Evolutionary conservation across 1,139 yeast genomes (phyloP).

Genomic region (Ogataea hybrid): DNA sequence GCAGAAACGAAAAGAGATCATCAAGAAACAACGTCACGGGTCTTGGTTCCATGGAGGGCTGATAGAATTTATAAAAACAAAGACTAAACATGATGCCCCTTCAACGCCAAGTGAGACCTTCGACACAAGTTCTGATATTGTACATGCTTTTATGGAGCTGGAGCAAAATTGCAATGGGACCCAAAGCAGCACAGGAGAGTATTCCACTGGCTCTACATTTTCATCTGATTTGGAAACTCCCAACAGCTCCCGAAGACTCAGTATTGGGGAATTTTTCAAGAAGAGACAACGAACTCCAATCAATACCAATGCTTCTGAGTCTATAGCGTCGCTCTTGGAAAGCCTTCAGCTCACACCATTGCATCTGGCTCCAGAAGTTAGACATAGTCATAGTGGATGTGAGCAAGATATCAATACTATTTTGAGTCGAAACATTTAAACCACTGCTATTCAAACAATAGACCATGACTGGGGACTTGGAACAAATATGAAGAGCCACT

Average conservation of each 20-base stretch:
- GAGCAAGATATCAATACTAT: no score
- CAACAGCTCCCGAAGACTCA: slow-evolving; percentile 1
- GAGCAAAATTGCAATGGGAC: background rate
- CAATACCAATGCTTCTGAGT: background rate
- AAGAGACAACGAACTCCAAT: background rate
- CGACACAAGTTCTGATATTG: background rate
- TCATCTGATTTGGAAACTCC: slow-evolving; percentile 8
- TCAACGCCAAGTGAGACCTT: background rate
- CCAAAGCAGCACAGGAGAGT: slow-evolving; percentile 1
- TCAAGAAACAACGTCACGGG: slow-evolving; percentile 12
- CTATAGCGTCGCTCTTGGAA: background rate
- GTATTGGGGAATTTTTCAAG: slow-evolving; percentile 8
- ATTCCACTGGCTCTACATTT: slow-evolving; percentile 1
- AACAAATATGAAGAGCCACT: no score
- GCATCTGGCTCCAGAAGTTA: background rate
- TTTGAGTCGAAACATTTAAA: no score
- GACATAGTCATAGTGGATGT: no score
- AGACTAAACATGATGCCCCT: background rate
- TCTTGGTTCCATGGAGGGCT: slow-evolving; percentile 13
- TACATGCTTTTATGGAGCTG: background rate
- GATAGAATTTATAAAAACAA: slow-evolving; percentile 5
- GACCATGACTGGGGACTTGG: no score
- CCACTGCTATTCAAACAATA: no score
- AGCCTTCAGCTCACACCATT: background rate
- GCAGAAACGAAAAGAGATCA: slow-evolving; percentile 13